phyloP scores from a whole-genome alignment of 345 rosid species.

The Arabidopsis arenosa region DNA sequence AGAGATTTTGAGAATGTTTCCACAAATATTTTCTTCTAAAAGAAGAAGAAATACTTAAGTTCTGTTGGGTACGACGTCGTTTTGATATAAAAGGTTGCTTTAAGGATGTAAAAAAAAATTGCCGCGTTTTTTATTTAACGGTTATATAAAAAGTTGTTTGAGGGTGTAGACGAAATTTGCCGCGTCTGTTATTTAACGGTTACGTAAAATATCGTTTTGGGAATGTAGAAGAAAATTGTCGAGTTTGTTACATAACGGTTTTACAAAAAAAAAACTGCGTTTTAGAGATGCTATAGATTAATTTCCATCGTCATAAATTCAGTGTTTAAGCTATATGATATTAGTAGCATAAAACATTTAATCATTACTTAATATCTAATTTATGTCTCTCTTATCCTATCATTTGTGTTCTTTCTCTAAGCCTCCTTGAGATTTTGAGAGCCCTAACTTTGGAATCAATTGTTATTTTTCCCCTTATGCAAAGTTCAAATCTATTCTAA shows the following conservation, averaged over 20 bases:
- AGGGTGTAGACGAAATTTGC: not conserved
- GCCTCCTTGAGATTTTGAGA: not conserved
- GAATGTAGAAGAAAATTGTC: not conserved
- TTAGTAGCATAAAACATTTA: not conserved
- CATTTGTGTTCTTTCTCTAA: not conserved
- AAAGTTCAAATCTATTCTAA: not conserved
- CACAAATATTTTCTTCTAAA: no score
- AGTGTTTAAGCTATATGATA: not conserved
- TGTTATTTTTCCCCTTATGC: not conserved
- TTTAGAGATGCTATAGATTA: not conserved
- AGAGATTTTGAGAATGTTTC: not conserved
- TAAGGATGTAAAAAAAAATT: not conserved
- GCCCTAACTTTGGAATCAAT: not conserved
- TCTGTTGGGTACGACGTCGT: not conserved
- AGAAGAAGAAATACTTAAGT: not conserved
- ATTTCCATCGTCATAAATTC: no score
- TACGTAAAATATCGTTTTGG: no score
- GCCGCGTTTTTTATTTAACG: not conserved
- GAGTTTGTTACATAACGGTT: not conserved
- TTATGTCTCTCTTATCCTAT: not conserved
- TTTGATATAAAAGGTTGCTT: not conserved
- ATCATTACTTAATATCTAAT: not conserved
- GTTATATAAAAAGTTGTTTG: not conserved
- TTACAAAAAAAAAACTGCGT: not conserved
- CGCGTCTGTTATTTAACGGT: not conserved